These are phyloP conservation scores for Brachypodium distachyon DNA, from an alignment of 202 grass and related monocot genomes.

Conservation along the genomic window DNA sequence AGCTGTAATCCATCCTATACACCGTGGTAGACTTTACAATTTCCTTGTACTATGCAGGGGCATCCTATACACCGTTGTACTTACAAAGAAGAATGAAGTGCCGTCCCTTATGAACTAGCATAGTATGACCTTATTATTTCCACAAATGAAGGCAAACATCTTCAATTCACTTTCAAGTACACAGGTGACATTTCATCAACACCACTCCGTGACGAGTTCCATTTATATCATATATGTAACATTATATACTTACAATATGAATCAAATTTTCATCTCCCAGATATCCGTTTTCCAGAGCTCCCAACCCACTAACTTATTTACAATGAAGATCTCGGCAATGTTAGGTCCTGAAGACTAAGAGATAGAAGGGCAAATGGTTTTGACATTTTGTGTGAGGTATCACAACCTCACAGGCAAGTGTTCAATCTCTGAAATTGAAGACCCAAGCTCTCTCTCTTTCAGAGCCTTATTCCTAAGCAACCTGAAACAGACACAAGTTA, in stretches of 20 bases:
- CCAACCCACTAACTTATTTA: background rate
- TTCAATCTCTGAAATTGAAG: constrained; percentile 4
- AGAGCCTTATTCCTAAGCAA: constrained; percentile 13
- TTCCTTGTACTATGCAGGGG: background rate
- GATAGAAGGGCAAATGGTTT: background rate
- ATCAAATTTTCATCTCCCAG: background rate
- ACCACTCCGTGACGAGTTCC: background rate
- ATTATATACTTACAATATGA: background rate
- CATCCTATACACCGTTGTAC: background rate
- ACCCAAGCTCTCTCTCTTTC: background rate
- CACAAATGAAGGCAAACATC: background rate
- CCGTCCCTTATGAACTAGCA: background rate
- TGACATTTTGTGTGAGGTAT: background rate
- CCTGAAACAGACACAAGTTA: constrained; percentile 11
- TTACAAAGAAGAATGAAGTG: background rate
- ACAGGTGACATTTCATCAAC: background rate
- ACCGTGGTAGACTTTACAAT: background rate
- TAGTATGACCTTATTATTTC: background rate
- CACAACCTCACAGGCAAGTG: background rate
- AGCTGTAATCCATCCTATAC: constrained; percentile 2
- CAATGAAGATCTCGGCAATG: background rate
- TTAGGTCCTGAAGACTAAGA: background rate
- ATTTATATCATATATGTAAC: constrained; percentile 18
- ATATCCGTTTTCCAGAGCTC: background rate
- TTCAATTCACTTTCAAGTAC: background rate